Evolutionary conservation across 2,329 filamentous ascomycete species (phyloP).

Genomic region (Apiospora sp.): DNA sequence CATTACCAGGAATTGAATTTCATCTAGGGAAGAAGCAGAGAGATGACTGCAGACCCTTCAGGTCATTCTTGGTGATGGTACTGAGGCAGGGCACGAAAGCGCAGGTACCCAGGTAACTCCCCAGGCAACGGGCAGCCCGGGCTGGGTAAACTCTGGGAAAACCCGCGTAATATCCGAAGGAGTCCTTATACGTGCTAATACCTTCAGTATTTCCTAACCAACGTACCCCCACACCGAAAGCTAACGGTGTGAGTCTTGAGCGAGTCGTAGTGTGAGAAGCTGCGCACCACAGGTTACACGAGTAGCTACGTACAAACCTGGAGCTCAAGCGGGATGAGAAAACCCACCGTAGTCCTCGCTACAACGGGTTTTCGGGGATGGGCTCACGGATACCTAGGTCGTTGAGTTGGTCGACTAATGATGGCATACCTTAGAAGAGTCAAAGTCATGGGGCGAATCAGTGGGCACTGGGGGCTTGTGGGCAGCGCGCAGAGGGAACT

Average conservation of each 20-base stretch:
- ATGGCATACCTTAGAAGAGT: neutral
- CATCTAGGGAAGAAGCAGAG: neutral
- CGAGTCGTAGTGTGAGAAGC: conserved; percentile 14
- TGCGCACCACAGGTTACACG: neutral
- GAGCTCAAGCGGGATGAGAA: neutral
- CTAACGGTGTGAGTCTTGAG: neutral
- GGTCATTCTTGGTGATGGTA: neutral
- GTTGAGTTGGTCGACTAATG: neutral
- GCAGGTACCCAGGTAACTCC: neutral
- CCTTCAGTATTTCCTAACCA: neutral
- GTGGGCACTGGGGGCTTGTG: too few species aligned
- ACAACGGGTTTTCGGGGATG: neutral
- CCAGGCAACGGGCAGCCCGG: neutral
- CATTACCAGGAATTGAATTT: neutral
- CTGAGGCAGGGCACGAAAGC: neutral
- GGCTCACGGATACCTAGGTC: neutral
- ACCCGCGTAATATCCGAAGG: neutral
- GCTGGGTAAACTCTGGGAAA: neutral
- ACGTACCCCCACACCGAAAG: neutral
- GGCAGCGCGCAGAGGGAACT: neutral
- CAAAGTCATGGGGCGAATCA: neutral
- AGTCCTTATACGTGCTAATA: neutral
- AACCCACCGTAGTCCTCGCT: neutral
- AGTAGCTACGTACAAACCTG: neutral
- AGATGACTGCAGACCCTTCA: neutral